Evolutionary conservation across 2,329 filamentous ascomycete genomes (phyloP).

Genomic region (Cryphonectria nitschkei): DNA sequence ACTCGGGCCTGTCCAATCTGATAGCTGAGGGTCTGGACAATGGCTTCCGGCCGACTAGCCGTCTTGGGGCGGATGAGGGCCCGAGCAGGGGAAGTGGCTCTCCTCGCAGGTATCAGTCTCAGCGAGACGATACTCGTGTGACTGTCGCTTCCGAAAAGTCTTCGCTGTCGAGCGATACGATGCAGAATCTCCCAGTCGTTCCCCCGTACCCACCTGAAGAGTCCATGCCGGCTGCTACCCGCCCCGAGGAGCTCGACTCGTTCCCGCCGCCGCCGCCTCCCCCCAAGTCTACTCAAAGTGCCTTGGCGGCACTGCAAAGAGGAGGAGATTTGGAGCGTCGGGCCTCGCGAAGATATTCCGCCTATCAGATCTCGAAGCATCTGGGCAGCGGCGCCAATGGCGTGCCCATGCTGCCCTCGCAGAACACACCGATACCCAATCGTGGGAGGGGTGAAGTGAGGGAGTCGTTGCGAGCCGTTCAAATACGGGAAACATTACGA

Average conservation of each 20-base stretch:
- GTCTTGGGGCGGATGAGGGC: slow-evolving; percentile 38
- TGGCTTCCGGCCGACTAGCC: slow-evolving; percentile 50
- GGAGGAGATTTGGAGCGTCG: slow-evolving; percentile 90
- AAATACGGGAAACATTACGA: slow-evolving; percentile 54
- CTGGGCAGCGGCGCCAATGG: slow-evolving; percentile 79
- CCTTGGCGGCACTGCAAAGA: slow-evolving; percentile 85
- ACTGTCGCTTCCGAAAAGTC: slow-evolving; percentile 64
- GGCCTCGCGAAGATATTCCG: slow-evolving; percentile 90
- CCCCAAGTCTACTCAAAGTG: slow-evolving; percentile 85
- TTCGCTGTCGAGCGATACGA: slow-evolving; percentile 71
- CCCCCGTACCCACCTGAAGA: slow-evolving; percentile 71
- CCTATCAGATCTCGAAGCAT: slow-evolving; percentile 96
- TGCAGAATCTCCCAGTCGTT: slow-evolving; percentile 76
- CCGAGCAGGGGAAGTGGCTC: slow-evolving; percentile 43
- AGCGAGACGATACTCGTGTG: slow-evolving; percentile 55
- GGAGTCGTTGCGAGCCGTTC: slow-evolving; percentile 77
- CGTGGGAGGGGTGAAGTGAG: slow-evolving; percentile 76
- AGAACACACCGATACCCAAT: slow-evolving; percentile 83
- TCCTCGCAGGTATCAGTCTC: slow-evolving; percentile 51
- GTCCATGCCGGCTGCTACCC: slow-evolving; percentile 44
- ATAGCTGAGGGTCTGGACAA: slow-evolving; percentile 61
- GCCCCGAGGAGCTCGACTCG: slow-evolving; percentile 56
- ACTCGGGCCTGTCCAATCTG: slow-evolving; percentile 60
- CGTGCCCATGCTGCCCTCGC: slow-evolving; percentile 83
- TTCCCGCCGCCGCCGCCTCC: slow-evolving; percentile 78